These are phyloP conservation scores for Camellia oleifera DNA, from an alignment of 179 eudicot genomes.

Conservation along the genomic window DNA sequence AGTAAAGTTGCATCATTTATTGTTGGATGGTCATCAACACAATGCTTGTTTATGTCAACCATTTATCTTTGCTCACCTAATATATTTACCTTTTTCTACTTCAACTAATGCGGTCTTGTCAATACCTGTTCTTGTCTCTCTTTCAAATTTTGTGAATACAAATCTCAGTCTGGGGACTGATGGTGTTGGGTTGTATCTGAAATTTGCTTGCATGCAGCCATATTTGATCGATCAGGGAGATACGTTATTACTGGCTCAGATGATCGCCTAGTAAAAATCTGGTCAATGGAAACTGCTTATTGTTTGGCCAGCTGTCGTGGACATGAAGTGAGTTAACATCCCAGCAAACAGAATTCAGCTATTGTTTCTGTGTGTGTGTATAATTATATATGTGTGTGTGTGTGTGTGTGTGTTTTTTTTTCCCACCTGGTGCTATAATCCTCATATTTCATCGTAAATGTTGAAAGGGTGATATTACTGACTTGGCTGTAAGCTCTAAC, in stretches of 20 bases:
- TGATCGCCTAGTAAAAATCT: conserved; percentile 86
- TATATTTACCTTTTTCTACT: neutral
- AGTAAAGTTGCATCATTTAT: too few relatives aligned
- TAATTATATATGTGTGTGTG: neutral
- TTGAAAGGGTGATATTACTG: conserved; percentile 91
- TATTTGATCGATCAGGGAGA: conserved; percentile 84
- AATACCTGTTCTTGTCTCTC: neutral
- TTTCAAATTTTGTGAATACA: neutral
- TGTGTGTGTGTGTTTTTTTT: neutral
- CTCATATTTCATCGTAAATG: conserved; percentile 13
- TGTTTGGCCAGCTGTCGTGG: conserved; percentile 96
- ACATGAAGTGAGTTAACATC: conserved; percentile 67
- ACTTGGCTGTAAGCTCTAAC: conserved; percentile 92
- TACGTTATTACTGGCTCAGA: conserved; percentile 95
- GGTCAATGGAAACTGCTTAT: conserved; percentile 97
- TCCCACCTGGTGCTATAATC: neutral
- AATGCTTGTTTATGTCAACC: conserved; percentile 14
- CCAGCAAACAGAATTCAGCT: neutral
- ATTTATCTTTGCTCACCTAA: neutral
- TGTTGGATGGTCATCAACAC: neutral
- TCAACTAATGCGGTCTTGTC: neutral
- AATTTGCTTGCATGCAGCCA: conserved; percentile 46
- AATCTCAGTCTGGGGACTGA: conserved; percentile 11
- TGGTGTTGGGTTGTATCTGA: conserved; percentile 5
- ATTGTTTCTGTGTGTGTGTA: neutral